Conservation (phyloP, 495 filamentous ascomycete genomes). For the Podospora australis region DNA sequence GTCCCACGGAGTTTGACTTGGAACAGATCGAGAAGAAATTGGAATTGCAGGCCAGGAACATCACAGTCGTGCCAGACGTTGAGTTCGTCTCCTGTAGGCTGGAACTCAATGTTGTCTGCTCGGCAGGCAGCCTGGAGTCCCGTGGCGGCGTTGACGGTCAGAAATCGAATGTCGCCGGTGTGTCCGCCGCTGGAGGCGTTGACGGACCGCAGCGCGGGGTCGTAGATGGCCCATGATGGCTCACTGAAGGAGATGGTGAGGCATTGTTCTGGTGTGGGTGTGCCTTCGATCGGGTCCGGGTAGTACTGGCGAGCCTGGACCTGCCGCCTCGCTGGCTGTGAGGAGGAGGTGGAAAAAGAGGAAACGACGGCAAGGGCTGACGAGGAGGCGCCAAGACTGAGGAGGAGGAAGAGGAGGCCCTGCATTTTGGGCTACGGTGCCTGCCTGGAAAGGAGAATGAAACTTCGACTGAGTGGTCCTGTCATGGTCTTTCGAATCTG, state of each 20-base stretch:
- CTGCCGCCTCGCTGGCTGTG: conserved; percentile 5
- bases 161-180: conserved; percentile 21
- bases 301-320: conserved; percentile 11
- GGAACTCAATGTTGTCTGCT: conserved; percentile 18
- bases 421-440: too few species aligned
- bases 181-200: conserved; percentile 19
- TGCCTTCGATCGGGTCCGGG: conserved; percentile 5
- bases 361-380: background rate
- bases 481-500: too few species aligned
- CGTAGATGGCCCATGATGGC: conserved; percentile 16
- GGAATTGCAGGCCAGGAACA: conserved; percentile 15
- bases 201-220: conserved; percentile 12
- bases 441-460: too few species aligned
- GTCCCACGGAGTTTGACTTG: conserved; percentile 11
- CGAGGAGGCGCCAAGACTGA: conserved; percentile 6
- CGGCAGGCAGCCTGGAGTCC: conserved; percentile 12
- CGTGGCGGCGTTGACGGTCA: conserved; percentile 18
- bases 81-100: conserved; percentile 3
- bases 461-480: too few species aligned
- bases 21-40: conserved; percentile 14
- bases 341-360: conserved; percentile 11
- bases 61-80: conserved; percentile 20
- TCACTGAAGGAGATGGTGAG: conserved; percentile 14
- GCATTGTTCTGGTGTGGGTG: conserved; percentile 14
- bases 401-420: background rate